Percentiles rank a stretch among this genome's conserved stretches.
Evolutionary conservation across 179 eudicot species (phyloP).

Genomic region (Silene coronaria): DNA sequence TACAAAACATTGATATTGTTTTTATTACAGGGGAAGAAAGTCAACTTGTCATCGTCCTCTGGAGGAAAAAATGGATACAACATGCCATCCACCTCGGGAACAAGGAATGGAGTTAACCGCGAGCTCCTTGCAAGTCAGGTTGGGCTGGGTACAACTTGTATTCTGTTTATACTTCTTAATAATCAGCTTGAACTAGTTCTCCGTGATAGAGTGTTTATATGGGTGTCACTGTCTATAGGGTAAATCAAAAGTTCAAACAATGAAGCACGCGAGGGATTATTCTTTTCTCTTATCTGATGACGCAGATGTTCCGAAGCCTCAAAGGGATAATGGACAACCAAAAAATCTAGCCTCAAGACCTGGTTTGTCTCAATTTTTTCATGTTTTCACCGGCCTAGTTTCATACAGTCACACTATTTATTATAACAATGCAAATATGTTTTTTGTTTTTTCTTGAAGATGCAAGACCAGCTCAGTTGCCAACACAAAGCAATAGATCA

Average conservation of each 20-base stretch:
- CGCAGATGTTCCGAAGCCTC: constrained; percentile 46
- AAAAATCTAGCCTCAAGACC: constrained; percentile 30
- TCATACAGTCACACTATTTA: constrained; percentile 25
- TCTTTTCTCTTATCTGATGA: constrained; percentile 75
- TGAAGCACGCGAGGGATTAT: constrained; percentile 74
- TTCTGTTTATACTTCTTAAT: not conserved
- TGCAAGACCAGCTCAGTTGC: constrained; percentile 11
- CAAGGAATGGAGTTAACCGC: constrained; percentile 35
- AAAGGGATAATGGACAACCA: constrained; percentile 35
- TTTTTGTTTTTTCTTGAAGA: constrained; percentile 59
- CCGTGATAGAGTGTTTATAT: not conserved
- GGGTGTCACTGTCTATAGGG: constrained; percentile 30
- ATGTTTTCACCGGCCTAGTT: not conserved
- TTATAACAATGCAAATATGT: constrained; percentile 32
- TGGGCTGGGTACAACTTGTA: not conserved
- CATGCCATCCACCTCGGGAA: constrained; percentile 30
- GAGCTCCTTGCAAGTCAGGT: constrained; percentile 24
- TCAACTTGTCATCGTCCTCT: constrained; percentile 29
- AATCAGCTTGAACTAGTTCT: not conserved
- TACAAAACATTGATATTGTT: not conserved
- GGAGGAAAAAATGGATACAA: constrained; percentile 36
- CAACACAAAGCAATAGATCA: constrained; percentile 21
- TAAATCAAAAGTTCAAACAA: constrained; percentile 49
- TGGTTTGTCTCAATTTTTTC: constrained; percentile 35
- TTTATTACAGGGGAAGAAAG: constrained; percentile 40